These are phyloP conservation scores for Adiantum capillusveneris DNA, from an alignment of 75 land plant genomes.

Conservation along the genomic window DNA sequence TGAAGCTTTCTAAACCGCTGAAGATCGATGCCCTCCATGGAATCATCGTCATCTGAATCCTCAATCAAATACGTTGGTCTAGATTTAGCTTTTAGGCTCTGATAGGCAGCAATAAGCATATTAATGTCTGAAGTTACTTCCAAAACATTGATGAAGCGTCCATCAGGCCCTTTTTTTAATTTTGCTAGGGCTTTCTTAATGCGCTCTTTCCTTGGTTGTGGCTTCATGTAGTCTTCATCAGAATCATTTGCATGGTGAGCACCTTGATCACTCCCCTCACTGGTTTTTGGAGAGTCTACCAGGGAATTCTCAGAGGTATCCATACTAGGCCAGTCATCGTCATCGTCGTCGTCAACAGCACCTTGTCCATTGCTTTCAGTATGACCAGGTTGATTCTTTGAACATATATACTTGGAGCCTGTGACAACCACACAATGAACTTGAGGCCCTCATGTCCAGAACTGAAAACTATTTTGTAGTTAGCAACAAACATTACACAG, in stretches of 20 bases:
- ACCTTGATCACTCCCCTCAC: too few relatives aligned
- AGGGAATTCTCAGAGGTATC: too few relatives aligned
- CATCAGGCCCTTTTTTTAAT: slow-evolving; percentile 72
- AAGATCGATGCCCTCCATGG: slow-evolving; percentile 55
- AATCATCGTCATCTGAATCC: slow-evolving; percentile 28
- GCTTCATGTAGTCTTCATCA: background rate
- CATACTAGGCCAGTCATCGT: too few relatives aligned
- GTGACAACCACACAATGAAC: too few relatives aligned
- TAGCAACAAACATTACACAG: too few relatives aligned
- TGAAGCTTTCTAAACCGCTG: slow-evolving; percentile 68
- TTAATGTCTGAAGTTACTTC: slow-evolving; percentile 66
- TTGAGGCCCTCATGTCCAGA: too few relatives aligned
- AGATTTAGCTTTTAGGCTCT: slow-evolving; percentile 39
- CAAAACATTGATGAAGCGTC: slow-evolving; percentile 66
- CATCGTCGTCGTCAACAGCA: too few relatives aligned
- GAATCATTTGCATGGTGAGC: background rate
- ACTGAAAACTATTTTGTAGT: too few relatives aligned
- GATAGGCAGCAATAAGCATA: slow-evolving; percentile 63
- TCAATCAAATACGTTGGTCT: slow-evolving; percentile 48
- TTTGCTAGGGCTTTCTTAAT: slow-evolving; percentile 64
- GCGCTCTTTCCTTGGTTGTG: slow-evolving; percentile 56
- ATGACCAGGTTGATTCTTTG: too few relatives aligned
- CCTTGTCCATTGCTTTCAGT: too few relatives aligned
- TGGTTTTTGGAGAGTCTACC: too few relatives aligned
- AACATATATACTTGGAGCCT: too few relatives aligned